Evolutionary conservation across 176 grass and related monocot species (phyloP).

Genomic region (Aegilops longissima): DNA sequence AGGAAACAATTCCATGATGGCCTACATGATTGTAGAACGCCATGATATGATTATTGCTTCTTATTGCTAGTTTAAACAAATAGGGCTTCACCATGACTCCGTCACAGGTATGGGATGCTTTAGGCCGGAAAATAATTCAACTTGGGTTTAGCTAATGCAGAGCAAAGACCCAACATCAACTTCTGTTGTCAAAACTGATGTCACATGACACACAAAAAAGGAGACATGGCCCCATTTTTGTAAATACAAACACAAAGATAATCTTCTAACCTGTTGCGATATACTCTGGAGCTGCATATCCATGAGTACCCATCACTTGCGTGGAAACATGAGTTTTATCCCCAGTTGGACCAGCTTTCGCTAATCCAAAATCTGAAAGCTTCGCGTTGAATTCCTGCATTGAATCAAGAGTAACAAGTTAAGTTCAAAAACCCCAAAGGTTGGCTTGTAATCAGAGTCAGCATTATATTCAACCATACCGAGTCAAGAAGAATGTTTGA

Average conservation of each 20-base stretch:
- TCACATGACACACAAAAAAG: not conserved
- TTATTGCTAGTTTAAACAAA: not conserved
- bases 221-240: not conserved
- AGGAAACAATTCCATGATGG: not conserved
- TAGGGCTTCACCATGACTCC: not conserved
- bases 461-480: conserved; percentile 44
- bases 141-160: not conserved
- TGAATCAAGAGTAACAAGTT: conserved; percentile 26
- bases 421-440: not conserved
- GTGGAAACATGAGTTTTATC: conserved; percentile 99
- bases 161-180: not conserved
- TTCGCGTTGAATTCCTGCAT: conserved; percentile 90
- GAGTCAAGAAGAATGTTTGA: conserved; percentile 99
- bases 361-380: conserved; percentile 96
- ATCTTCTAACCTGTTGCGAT: conserved; percentile 75
- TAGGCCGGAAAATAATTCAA: not conserved
- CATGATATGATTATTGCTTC: not conserved
- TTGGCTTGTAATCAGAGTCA: not conserved
- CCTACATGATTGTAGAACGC: not conserved
- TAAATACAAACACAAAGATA: not conserved
- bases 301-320: conserved; percentile 96
- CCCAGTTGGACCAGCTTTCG: conserved; percentile 94
- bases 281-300: conserved; percentile 98
- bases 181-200: not conserved
- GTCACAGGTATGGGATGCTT: conserved; percentile 15